These are phyloP conservation scores for Globisporangium splendens DNA, from an alignment of 352 stramenopile species.

Conservation along the genomic window DNA sequence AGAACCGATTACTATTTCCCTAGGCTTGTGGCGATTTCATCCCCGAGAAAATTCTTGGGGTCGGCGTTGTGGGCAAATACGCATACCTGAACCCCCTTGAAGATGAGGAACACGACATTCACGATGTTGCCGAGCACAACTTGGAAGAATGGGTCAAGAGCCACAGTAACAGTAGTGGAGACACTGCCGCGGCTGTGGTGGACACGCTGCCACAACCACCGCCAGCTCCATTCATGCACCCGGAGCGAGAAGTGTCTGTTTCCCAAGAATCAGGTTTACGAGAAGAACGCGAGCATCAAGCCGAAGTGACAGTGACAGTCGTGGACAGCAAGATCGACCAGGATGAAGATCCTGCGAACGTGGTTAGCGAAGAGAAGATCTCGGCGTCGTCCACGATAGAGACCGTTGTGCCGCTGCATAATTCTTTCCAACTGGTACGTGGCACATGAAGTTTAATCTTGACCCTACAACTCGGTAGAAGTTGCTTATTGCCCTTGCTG, in stretches of 20 bases:
- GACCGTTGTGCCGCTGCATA: constrained; percentile 66
- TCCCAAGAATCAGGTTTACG: no score
- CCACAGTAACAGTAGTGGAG: constrained; percentile 27
- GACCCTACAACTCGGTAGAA: no score
- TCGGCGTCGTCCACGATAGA: constrained; percentile 72
- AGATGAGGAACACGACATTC: constrained; percentile 32
- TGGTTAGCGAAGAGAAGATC: constrained; percentile 49
- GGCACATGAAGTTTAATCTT: not conserved
- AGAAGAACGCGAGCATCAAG: no score
- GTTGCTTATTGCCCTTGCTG: no score
- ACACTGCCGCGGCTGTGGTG: constrained; percentile 13
- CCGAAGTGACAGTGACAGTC: no score
- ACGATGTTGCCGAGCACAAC: constrained; percentile 36
- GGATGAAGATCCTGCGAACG: constrained; percentile 34
- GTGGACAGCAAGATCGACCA: constrained; percentile 11
- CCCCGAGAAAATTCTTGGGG: constrained; percentile 80
- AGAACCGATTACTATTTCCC: not conserved
- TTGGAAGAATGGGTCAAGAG: constrained; percentile 55
- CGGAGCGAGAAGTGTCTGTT: no score
- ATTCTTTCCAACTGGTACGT: constrained; percentile 62
- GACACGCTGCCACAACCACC: no score
- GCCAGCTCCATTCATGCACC: no score
- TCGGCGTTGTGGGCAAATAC: constrained; percentile 80
- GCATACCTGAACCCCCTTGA: constrained; percentile 63
- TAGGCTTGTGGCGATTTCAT: constrained; percentile 83